A percentile compares a stretch with the other conserved stretches of the same genome.
Conservation (phyloP, 768 basidiomycete genomes). For the Lyophyllum decastes region DNA sequence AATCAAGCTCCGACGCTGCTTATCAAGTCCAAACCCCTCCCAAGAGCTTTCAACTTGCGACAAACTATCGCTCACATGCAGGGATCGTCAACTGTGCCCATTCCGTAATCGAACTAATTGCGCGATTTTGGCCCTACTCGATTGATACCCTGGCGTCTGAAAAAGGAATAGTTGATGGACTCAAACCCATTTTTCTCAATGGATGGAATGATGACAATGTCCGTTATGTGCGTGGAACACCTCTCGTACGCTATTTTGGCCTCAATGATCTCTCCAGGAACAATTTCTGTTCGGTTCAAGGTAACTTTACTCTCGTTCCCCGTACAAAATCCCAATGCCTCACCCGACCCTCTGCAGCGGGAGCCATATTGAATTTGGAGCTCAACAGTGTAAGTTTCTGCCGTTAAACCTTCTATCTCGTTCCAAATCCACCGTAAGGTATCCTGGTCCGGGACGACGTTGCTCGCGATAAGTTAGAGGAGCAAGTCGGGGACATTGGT, state of each 20-base stretch:
- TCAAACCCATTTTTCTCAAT: conserved; percentile 59
- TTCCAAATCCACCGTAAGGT: conserved; percentile 37
- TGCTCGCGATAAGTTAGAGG: conserved; percentile 46
- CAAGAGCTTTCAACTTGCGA: conserved; percentile 53
- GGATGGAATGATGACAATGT: conserved; percentile 44
- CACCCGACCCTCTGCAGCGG: conserved; percentile 30
- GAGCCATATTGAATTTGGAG: conserved; percentile 57
- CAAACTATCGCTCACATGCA: conserved; percentile 72
- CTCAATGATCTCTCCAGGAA: conserved; percentile 29
- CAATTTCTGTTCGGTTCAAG: conserved; percentile 60
- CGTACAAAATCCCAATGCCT: not conserved
- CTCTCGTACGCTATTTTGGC: not conserved
- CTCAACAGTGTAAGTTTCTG: conserved; percentile 57
- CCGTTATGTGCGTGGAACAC: conserved; percentile 30
- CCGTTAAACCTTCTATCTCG: not conserved
- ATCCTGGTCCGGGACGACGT: conserved; percentile 68
- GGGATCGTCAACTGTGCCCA: conserved; percentile 78
- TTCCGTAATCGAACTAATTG: conserved; percentile 62
- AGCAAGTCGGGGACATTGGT: conserved; percentile 59
- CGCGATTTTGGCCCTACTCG: conserved; percentile 59
- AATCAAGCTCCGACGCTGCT: not conserved
- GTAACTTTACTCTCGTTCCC: conserved; percentile 25
- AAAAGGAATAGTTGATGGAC: conserved; percentile 51
- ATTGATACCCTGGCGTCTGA: conserved; percentile 64
- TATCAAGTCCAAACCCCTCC: conserved; percentile 11